phyloP scores from a whole-genome alignment of 2,329 filamentous ascomycete species.

The Alternaria rosae region DNA sequence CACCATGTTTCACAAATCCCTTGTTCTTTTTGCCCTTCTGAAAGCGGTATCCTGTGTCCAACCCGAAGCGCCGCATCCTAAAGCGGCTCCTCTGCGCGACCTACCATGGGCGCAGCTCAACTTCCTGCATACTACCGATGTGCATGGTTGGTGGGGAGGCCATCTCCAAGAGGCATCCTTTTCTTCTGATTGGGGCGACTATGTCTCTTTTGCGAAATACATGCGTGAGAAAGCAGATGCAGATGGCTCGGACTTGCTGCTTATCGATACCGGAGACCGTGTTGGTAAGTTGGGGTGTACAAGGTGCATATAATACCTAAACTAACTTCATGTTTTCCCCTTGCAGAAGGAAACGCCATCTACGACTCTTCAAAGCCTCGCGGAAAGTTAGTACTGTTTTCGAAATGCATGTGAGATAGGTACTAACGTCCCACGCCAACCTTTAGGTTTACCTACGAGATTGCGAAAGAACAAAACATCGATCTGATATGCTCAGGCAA shows the following conservation, averaged over 20 bases:
- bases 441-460: conserved; percentile 76
- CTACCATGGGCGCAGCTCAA: conserved; percentile 94
- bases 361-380: conserved; percentile 91
- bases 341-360: conserved; percentile 84
- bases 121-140: conserved; percentile 87
- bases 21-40: conserved; percentile 27
- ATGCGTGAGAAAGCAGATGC: conserved; percentile 80
- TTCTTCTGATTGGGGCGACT: conserved; percentile 97
- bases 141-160: conserved; percentile 93
- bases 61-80: conserved; percentile 78
- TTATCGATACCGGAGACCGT: conserved; percentile 94
- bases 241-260: conserved; percentile 80
- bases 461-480: conserved; percentile 81
- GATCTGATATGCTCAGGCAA: conserved; percentile 90
- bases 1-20: conserved; percentile 27
- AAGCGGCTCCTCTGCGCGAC: conserved; percentile 81
- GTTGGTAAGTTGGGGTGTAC: conserved; percentile 53
- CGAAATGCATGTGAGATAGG: not conserved
- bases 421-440: not conserved
- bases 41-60: conserved; percentile 66
- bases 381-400: conserved; percentile 60
- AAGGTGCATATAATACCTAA: not conserved
- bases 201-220: conserved; percentile 88
- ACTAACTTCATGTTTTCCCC: not conserved
- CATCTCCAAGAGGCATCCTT: conserved; percentile 94